Evolutionary conservation across 345 rosid genomes (phyloP), one percentile per base, ranked within the genome.

Genomic region (Reutealis trisperma): DNA sequence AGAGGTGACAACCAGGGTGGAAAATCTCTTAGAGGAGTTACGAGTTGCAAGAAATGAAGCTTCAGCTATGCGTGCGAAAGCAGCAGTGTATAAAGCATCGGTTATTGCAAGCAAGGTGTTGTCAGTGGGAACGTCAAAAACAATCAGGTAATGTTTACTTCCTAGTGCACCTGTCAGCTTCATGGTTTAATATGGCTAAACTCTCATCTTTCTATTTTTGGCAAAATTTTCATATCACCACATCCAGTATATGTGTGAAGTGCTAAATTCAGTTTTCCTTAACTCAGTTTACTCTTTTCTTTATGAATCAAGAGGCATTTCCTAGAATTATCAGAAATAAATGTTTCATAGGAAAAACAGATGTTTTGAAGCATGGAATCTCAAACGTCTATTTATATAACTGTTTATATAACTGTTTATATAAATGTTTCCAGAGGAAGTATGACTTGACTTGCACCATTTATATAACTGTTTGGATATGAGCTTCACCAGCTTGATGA

Each of bases 1-100:
- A 82, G 97, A 93, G 64, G 97, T 95, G 65, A 83, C 92, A 37
- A 77, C 75, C 73, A 90, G 99, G 83, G 97, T 95, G 51, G 94
- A 91, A 32, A 91, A 86, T 82, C 89, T 95, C 73, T 44, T 87
- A 51, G 97, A 93, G 85, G 99, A 95, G 81, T 83, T 95, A 70
- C 85, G 94, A 73, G 65, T 52, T 22, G 85, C 86, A 45, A 88
- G 94, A 85, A 90, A 83, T 77, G 99, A 95, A 87, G 88, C 85
- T 69, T 89, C 96, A 51, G 73, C 84, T 59, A 75, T 92, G 89
- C 94, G 94, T 63, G 87, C 93, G 69, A 87, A 95, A 80, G 88
- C 89, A 62, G 99, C 99, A 2, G 89, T 84, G 41, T 89, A 82
- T 75, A 89, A 88, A 88, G 98, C 98, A 75, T 92, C 97, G 11